Evolutionary conservation across 2,329 filamentous ascomycete species (phyloP).

Genomic region (Apiospora phragmitis): DNA sequence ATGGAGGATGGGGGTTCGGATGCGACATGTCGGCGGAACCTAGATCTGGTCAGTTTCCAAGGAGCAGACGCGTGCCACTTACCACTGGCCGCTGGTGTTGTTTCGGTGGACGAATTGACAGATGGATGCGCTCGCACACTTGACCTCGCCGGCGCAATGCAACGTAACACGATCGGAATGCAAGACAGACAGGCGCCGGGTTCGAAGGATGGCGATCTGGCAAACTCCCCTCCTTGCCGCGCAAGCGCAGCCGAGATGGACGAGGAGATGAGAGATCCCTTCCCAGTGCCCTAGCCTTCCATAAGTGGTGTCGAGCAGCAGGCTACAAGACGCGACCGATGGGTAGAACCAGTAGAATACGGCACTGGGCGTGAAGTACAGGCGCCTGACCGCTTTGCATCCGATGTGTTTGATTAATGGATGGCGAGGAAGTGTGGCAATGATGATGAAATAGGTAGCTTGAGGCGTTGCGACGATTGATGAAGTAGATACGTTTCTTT

Average conservation of each 20-base stretch:
- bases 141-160: background rate
- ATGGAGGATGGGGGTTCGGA: background rate
- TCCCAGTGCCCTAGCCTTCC: conserved; percentile 3
- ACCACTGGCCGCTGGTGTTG: background rate
- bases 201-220: background rate
- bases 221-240: background rate
- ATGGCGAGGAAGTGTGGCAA: background rate
- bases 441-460: background rate
- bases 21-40: background rate
- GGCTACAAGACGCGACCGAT: background rate
- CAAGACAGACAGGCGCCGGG: background rate
- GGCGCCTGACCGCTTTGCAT: background rate
- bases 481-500: background rate
- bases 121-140: background rate
- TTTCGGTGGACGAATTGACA: no score
- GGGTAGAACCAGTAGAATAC: background rate
- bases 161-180: background rate
- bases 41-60: background rate
- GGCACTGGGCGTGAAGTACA: conserved; percentile 1
- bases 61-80: background rate
- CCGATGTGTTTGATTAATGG: background rate
- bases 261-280: background rate
- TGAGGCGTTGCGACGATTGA: background rate
- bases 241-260: background rate
- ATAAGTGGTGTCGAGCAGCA: background rate